Percentiles rank a stretch among this genome's conserved stretches.
phyloP scores from a whole-genome alignment of 371 early-diverging fungal species.

The Mortierella sp. region DNA sequence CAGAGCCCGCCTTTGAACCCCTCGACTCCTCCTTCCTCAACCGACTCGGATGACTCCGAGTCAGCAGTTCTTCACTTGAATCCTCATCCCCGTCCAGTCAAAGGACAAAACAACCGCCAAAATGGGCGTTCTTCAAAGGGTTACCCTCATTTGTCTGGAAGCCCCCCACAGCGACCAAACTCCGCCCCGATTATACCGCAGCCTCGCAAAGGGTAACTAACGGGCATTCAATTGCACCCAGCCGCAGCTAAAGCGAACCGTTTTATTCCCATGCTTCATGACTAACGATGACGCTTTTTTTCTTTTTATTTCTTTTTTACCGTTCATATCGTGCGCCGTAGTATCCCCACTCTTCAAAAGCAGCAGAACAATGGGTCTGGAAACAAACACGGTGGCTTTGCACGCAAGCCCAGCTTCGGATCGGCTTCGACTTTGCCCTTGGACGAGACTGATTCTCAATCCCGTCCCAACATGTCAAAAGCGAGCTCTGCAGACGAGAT shows the following conservation, averaged over 20 bases:
- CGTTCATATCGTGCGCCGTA: not conserved
- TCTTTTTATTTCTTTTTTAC: not conserved
- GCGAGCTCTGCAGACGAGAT: conserved; percentile 30
- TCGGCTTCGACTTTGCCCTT: conserved; percentile 23
- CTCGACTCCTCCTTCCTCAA: conserved; percentile 37
- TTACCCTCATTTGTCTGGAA: conserved; percentile 14
- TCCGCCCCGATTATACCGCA: conserved; percentile 35
- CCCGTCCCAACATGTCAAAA: conserved; percentile 34
- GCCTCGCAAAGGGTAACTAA: conserved; percentile 37
- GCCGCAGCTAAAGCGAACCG: not conserved
- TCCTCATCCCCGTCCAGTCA: not conserved
- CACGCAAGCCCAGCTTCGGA: conserved; percentile 27
- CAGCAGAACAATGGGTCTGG: conserved; percentile 1
- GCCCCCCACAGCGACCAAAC: conserved; percentile 36
- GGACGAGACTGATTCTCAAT: conserved; percentile 14
- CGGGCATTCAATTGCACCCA: not conserved
- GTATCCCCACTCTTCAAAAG: conserved; percentile 9
- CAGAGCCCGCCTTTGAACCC: conserved; percentile 37
- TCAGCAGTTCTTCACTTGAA: conserved; percentile 12
- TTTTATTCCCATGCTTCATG: not conserved
- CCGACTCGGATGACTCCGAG: conserved; percentile 42
- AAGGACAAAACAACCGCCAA: conserved; percentile 4
- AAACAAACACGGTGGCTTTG: conserved; percentile 1
- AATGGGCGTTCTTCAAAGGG: conserved; percentile 14
- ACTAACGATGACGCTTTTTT: conserved; percentile 7